Percentiles rank a stretch among this genome's conserved stretches.
Evolutionary conservation across 2,329 filamentous ascomycete species (phyloP).

Genomic region (Fusarium avenaceum): DNA sequence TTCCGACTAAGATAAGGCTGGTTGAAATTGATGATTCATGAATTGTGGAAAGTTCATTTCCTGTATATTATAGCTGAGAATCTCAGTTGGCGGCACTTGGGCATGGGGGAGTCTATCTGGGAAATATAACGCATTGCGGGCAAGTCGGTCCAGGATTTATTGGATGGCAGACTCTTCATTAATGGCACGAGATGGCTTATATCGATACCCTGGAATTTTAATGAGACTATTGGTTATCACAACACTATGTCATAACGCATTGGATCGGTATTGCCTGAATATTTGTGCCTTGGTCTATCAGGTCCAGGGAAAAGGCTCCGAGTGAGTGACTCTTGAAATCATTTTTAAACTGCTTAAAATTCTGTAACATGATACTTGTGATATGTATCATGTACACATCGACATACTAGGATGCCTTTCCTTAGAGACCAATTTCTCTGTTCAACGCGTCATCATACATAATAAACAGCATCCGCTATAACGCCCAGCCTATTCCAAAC

Average conservation of each 20-base stretch:
- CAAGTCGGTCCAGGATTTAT: conserved; percentile 13
- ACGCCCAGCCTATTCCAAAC: conserved; percentile 5
- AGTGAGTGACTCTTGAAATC: neutral
- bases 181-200: conserved; percentile 28
- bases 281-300: neutral
- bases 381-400: neutral
- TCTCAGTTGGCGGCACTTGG: neutral
- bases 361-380: neutral
- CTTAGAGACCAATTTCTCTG: neutral
- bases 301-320: neutral
- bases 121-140: conserved; percentile 11
- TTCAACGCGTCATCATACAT: neutral
- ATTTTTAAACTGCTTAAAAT: neutral
- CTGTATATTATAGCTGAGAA: conserved; percentile 35
- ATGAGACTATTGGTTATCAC: conserved; percentile 17
- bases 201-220: conserved; percentile 42
- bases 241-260: neutral
- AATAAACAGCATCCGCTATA: neutral
- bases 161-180: conserved; percentile 16
- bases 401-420: neutral
- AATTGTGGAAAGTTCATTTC: conserved; percentile 32
- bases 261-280: neutral
- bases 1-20: conserved; percentile 63
- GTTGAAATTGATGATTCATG: conserved; percentile 42
- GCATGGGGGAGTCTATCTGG: conserved; percentile 20